These are phyloP conservation scores for Micractinium conductrix DNA, from an alignment of 139 green algal species.

Conservation along the genomic window DNA sequence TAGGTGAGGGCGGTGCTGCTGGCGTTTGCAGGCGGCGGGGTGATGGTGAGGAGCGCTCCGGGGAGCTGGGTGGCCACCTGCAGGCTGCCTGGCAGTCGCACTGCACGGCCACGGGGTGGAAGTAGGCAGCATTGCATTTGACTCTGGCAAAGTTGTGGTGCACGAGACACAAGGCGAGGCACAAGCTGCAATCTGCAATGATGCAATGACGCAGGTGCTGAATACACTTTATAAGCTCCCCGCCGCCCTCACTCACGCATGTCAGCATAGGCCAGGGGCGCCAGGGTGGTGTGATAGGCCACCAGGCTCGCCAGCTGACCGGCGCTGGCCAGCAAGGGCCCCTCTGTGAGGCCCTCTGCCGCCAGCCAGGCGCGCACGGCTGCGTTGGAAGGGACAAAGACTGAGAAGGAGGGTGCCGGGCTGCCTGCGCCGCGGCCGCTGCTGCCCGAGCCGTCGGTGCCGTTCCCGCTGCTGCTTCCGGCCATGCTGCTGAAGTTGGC, in stretches of 20 bases:
- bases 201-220: too few species aligned
- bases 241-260: neutral
- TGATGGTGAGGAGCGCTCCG: conserved; percentile 11
- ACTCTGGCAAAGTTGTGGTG: too few species aligned
- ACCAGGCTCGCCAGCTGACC: neutral
- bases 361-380: conserved; percentile 6
- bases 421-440: too few species aligned
- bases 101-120: neutral
- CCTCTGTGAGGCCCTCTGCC: neutral
- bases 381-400: conserved; percentile 1
- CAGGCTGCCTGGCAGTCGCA: neutral
- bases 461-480: neutral
- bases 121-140: too few species aligned
- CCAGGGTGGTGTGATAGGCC: neutral
- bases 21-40: neutral
- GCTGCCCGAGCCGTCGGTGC: neutral
- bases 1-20: neutral
- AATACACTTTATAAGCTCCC: too few species aligned
- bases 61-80: conserved; percentile 4
- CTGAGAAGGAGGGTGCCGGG: neutral
- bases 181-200: too few species aligned
- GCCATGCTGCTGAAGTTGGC: neutral
- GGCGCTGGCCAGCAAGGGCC: neutral
- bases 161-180: too few species aligned
- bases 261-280: neutral